A percentile compares a stretch with the other conserved stretches of the same genome.
Conservation (phyloP, 441 rosid genomes). For the Pelargonium myrrhifolium region DNA sequence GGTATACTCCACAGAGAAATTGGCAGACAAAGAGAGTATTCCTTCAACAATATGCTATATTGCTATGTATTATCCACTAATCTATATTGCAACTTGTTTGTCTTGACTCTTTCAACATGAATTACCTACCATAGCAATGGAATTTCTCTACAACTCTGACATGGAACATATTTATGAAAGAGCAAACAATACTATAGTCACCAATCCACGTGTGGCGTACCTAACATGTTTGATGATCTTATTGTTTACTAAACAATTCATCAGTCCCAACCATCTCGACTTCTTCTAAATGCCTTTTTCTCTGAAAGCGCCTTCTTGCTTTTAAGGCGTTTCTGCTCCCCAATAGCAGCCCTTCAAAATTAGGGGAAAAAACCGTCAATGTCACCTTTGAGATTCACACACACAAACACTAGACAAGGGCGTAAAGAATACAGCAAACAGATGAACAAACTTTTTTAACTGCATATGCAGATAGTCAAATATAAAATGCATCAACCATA, state of each 20-base stretch:
- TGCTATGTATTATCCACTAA: not conserved
- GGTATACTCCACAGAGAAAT: not conserved
- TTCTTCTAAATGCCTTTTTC: slow-evolving; percentile 80
- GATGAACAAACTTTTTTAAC: no score
- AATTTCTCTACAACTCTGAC: not conserved
- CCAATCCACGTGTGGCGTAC: not conserved
- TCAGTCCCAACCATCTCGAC: slow-evolving; percentile 65
- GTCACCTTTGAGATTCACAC: not conserved
- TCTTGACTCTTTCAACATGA: slow-evolving; percentile 1
- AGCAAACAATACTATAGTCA: not conserved
- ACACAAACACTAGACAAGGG: not conserved
- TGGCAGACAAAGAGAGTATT: not conserved
- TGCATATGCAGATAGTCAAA: not conserved
- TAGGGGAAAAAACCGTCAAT: not conserved
- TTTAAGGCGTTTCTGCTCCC: slow-evolving; percentile 73
- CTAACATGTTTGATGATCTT: not conserved
- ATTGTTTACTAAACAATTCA: not conserved
- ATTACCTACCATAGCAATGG: not conserved
- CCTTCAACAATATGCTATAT: not conserved
- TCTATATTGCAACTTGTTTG: not conserved
- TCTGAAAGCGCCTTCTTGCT: slow-evolving; percentile 76
- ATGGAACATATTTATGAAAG: not conserved
- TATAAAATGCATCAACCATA: not conserved
- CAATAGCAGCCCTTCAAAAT: slow-evolving; percentile 66
- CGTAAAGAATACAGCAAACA: no score